phyloP scores from a whole-genome alignment of 2,329 filamentous ascomycete genomes.

The Venturia asperata region DNA sequence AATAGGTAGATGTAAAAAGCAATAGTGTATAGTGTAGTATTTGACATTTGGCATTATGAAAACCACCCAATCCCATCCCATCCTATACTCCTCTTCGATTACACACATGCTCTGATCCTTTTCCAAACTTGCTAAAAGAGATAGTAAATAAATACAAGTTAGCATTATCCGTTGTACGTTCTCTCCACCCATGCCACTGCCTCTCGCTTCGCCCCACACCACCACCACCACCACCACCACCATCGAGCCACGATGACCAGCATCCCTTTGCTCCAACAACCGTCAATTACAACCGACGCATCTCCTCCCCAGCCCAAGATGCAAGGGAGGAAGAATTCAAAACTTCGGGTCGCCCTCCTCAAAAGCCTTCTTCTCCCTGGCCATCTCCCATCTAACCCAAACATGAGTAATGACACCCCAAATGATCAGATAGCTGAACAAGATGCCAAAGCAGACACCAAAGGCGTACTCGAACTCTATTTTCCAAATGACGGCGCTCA shows the following conservation, averaged over 20 bases:
- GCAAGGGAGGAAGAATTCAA: not conserved
- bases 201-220: not conserved
- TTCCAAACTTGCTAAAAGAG: not conserved
- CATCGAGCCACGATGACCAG: not conserved
- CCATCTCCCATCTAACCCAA: conserved; percentile 28
- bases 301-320: too few species aligned
- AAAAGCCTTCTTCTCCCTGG: conserved; percentile 26
- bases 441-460: conserved; percentile 25
- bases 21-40: conserved; percentile 1
- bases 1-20: not conserved
- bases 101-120: not conserved
- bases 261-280: not conserved
- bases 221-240: too few species aligned
- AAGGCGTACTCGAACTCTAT: conserved; percentile 28
- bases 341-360: conserved; percentile 22
- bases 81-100: too few species aligned
- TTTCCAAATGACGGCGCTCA: conserved; percentile 29
- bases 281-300: not conserved
- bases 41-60: not conserved
- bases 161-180: not conserved
- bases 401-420: conserved; percentile 24
- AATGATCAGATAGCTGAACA: conserved; percentile 27
- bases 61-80: not conserved
- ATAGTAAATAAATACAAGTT: not conserved
- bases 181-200: not conserved